A percentile compares a stretch with the other conserved stretches of the same genome.
phyloP scores from a whole-genome alignment of 192 early-diverging fungal species.

The Backusella westeae region DNA sequence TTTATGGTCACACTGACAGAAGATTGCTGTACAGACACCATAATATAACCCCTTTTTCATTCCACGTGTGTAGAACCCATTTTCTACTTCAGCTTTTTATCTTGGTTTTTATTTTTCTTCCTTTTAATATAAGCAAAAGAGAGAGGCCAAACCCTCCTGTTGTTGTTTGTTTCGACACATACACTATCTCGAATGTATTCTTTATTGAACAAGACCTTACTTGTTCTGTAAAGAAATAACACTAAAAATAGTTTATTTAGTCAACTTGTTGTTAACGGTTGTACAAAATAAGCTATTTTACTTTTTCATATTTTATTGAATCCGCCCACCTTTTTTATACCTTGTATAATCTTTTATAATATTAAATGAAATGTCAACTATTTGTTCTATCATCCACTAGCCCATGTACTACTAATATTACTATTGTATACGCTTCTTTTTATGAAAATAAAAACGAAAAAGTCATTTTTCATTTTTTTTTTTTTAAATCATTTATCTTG shows the following conservation, averaged over 20 bases:
- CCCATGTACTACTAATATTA: neutral
- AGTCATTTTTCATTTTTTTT: neutral
- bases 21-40: neutral
- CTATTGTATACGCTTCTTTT: neutral
- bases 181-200: neutral
- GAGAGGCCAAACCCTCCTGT: neutral
- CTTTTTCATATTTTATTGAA: neutral
- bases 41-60: neutral
- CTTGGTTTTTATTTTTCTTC: neutral
- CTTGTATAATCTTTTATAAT: neutral
- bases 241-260: slow-evolving; percentile 7
- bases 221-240: slow-evolving; percentile 3
- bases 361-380: neutral
- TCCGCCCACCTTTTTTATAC: neutral
- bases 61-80: neutral
- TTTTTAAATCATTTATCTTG: neutral
- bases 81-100: neutral
- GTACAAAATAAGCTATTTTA: slow-evolving; percentile 1
- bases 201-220: neutral
- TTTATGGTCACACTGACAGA: neutral
- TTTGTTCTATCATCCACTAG: no score
- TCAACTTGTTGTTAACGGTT: neutral
- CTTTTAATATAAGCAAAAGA: neutral
- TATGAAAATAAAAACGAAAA: neutral
- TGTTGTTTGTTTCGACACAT: neutral